Base-by-base conservation (phyloP, 2,329 filamentous ascomycete genomes). In the Neopestalotiopsis sp. region DNA sequence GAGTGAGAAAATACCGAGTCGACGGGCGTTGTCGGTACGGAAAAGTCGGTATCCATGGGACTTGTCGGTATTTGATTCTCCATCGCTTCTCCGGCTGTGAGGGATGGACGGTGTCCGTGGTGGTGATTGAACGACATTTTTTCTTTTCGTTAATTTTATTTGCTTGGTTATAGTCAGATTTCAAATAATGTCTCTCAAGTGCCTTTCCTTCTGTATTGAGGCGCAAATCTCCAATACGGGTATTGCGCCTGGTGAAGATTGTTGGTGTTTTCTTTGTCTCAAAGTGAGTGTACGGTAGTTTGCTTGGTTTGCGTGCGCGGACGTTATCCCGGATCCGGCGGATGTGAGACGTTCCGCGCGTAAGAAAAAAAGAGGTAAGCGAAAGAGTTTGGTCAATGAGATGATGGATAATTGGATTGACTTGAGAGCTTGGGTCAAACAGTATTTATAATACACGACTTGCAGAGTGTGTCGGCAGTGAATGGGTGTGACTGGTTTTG, bases 21-120 rank as follows among this genome's bases (percentile, higher is more conserved):
- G 61, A 67, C 64, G 38, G 68, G 59, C n/a, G 59, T 64, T 4
- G 65, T 28, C 3, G 58, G 69, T 77, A 75, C 67, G 68, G 68
- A 24, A 49, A 61, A 49, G 10, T 65, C 68, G 14, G 61, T 61
- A 34, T 62, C 65, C 17, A 69, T 66, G 24, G 64, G 63, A 42
- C 38, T 61, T 28, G 63, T 42, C n/a, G 67, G n/a, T 14, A 66
- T 45, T 28, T 66, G 64, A 28, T 38, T 66, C 32, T 67, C 65
- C 32, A 61, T 30, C 30, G 53, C 6, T 20, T 45, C 34, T 10
- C 45, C 64, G 2, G 64, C 30, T 2, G 65, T 32, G 38, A 42
- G 20, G 32, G 65, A 61, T 9, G 65, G 65, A n/a, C 24, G 40
- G 34, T 67, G 65, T 3, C 28, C 53, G 30, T 67, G 65, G 56